These are phyloP conservation scores for Martensiomyces pterosporus DNA, from an alignment of 192 early-diverging fungal genomes.

Conservation along the genomic window DNA sequence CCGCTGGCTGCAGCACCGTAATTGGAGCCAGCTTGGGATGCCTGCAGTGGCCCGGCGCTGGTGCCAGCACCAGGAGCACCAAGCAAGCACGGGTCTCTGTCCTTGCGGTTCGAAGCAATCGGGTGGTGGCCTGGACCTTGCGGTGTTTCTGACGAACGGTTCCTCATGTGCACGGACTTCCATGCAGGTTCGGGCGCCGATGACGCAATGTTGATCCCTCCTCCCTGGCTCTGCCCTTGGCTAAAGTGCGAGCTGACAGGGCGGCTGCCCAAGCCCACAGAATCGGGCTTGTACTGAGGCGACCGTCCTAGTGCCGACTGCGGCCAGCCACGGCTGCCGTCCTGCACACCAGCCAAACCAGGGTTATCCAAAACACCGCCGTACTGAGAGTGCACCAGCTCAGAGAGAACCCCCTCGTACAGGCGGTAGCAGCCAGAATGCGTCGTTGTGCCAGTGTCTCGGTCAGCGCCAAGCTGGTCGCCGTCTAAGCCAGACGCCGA, in stretches of 20 bases:
- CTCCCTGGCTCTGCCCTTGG: neutral
- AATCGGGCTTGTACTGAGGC: slow-evolving; percentile 11
- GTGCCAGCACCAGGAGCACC: too few relatives aligned
- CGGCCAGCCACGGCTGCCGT: slow-evolving; percentile 24
- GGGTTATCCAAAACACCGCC: slow-evolving; percentile 7
- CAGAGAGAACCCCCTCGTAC: slow-evolving; percentile 35
- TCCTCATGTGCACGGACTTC: slow-evolving; percentile 8
- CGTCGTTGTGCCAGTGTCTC: slow-evolving; percentile 20
- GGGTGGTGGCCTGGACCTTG: slow-evolving; percentile 1
- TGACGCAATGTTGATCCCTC: slow-evolving; percentile 14
- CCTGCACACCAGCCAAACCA: slow-evolving; percentile 17
- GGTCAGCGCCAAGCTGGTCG: slow-evolving; percentile 6
- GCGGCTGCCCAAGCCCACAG: slow-evolving; percentile 1
- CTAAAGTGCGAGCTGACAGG: slow-evolving; percentile 1
- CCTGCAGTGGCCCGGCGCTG: too few relatives aligned
- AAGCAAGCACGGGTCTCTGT: slow-evolving; percentile 9
- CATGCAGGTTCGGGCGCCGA: slow-evolving; percentile 40
- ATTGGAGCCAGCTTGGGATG: too few relatives aligned
- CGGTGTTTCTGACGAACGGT: slow-evolving; percentile 1
- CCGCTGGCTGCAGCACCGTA: too few relatives aligned
- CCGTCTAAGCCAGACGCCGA: too few relatives aligned
- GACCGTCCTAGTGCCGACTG: slow-evolving; percentile 2
- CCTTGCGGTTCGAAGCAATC: slow-evolving; percentile 16
- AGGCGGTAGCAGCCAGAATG: slow-evolving; percentile 49
- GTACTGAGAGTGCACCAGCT: slow-evolving; percentile 6